phyloP scores from a whole-genome alignment of 2,329 filamentous ascomycete species.

The Talaromyces sp. region DNA sequence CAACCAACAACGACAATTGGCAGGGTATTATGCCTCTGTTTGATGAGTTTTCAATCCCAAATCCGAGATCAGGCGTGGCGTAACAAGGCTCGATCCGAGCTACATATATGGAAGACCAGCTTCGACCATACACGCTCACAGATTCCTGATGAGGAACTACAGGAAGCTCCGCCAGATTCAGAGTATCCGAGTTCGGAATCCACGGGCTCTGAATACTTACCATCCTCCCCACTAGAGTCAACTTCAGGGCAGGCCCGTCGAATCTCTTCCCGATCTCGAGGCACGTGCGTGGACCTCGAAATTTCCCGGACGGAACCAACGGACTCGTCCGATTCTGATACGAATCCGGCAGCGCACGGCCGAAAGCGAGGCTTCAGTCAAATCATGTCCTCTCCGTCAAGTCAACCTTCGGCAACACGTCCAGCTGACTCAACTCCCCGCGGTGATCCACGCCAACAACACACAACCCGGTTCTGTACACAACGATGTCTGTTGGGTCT shows the following conservation, averaged over 20 bases:
- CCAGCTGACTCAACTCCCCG: not conserved
- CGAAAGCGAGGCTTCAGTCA: constrained; percentile 26
- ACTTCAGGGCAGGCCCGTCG: not conserved
- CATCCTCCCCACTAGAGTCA: too few relatives aligned
- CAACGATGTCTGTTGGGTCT: constrained; percentile 29
- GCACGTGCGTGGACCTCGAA: constrained; percentile 17
- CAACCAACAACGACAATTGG: too few relatives aligned
- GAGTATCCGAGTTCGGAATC: too few relatives aligned
- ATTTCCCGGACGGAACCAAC: not conserved
- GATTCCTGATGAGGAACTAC: too few relatives aligned
- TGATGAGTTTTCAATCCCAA: too few relatives aligned
- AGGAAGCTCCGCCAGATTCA: too few relatives aligned
- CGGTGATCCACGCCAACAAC: not conserved
- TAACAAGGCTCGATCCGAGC: too few relatives aligned
- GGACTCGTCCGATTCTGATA: constrained; percentile 19
- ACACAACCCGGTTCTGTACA: constrained; percentile 25
- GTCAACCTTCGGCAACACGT: constrained; percentile 16
- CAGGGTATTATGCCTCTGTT: too few relatives aligned
- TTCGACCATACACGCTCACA: too few relatives aligned
- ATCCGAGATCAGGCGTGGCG: too few relatives aligned
- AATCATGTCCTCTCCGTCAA: constrained; percentile 23
- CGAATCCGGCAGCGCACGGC: constrained; percentile 16
- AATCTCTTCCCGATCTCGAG: constrained; percentile 21
- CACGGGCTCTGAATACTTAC: too few relatives aligned
- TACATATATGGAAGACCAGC: too few relatives aligned